phyloP scores from a whole-genome alignment of 441 rosid genomes.

The Croton laevigatus region DNA sequence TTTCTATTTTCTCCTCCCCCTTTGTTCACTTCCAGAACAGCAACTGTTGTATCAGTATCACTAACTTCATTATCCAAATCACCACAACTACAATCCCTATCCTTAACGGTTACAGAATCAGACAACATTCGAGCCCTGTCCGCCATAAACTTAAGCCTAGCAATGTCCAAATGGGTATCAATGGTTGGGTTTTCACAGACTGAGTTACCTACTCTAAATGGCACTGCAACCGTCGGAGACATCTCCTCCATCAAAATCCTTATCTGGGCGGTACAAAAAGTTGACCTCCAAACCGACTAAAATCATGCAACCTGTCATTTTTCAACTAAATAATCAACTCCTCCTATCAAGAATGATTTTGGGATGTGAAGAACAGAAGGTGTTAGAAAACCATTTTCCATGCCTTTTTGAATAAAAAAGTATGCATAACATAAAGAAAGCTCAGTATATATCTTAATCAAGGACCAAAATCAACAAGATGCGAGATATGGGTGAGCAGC shows the following conservation, averaged over 20 bases:
- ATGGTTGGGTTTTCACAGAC: slow-evolving; percentile 39
- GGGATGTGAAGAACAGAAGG: slow-evolving; percentile 33
- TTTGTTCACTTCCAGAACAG: slow-evolving; percentile 28
- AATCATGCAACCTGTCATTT: slow-evolving; percentile 50
- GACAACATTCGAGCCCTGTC: slow-evolving; percentile 36
- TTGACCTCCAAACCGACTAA: slow-evolving; percentile 37
- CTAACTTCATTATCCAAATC: slow-evolving; percentile 42
- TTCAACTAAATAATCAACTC: slow-evolving; percentile 40
- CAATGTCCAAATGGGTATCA: slow-evolving; percentile 36
- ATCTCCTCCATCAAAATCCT: slow-evolving; percentile 70
- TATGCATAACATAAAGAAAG: background rate
- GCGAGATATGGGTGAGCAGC: slow-evolving; percentile 32
- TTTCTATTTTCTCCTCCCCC: slow-evolving; percentile 26
- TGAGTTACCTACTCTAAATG: slow-evolving; percentile 54
- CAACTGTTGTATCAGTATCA: slow-evolving; percentile 19
- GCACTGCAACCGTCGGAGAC: slow-evolving; percentile 45
- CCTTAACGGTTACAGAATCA: slow-evolving; percentile 36
- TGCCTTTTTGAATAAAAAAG: slow-evolving; percentile 26
- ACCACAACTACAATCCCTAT: slow-evolving; percentile 33
- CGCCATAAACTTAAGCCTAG: slow-evolving; percentile 41
- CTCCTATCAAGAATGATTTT: slow-evolving; percentile 33
- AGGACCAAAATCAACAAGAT: slow-evolving; percentile 26
- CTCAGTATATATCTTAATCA: slow-evolving; percentile 9
- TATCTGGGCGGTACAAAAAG: slow-evolving; percentile 40
- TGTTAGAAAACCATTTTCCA: slow-evolving; percentile 42